Percentiles rank a stretch among this genome's conserved stretches.
Evolutionary conservation across 345 rosid species (phyloP).

Genomic region (Brassica incana): DNA sequence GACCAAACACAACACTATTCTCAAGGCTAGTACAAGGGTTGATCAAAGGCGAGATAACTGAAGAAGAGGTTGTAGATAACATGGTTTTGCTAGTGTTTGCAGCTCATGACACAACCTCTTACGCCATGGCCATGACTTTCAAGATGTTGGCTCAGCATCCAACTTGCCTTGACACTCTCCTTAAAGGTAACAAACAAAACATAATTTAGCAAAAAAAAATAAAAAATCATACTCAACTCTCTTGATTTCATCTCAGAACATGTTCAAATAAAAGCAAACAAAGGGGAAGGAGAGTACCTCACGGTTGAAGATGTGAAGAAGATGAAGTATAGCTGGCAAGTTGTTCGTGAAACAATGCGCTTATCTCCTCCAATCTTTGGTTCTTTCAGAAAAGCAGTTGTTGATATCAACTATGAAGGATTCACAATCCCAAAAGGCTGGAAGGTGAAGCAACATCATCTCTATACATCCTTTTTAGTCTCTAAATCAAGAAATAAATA

Average conservation of each 20-base stretch:
- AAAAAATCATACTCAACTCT: neutral
- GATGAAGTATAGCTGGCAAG: constrained; percentile 75
- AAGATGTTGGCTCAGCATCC: constrained; percentile 65
- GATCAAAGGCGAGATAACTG: constrained; percentile 56
- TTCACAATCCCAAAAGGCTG: no score
- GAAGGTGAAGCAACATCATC: no score
- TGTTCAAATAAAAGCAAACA: constrained; percentile 41
- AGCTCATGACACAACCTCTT: constrained; percentile 84
- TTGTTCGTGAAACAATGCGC: constrained; percentile 68
- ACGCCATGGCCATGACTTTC: constrained; percentile 71
- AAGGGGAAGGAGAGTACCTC: constrained; percentile 41
- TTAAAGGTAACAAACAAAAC: constrained; percentile 50
- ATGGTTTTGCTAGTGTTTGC: constrained; percentile 68
- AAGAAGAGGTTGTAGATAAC: constrained; percentile 68
- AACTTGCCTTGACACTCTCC: constrained; percentile 45
- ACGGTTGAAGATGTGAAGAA: constrained; percentile 62
- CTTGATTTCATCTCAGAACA: constrained; percentile 49
- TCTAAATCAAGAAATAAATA: no score
- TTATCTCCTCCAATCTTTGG: constrained; percentile 82
- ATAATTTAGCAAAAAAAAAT: neutral
- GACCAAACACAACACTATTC: constrained; percentile 35
- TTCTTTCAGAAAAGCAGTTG: constrained; percentile 69
- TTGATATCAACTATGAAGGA: constrained; percentile 58
- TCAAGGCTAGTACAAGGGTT: constrained; percentile 46
- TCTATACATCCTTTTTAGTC: no score